Evolutionary conservation across 2,329 filamentous ascomycete genomes (phyloP), one percentile per base, ranked within the genome.

Genomic region (Xylaria sp.): DNA sequence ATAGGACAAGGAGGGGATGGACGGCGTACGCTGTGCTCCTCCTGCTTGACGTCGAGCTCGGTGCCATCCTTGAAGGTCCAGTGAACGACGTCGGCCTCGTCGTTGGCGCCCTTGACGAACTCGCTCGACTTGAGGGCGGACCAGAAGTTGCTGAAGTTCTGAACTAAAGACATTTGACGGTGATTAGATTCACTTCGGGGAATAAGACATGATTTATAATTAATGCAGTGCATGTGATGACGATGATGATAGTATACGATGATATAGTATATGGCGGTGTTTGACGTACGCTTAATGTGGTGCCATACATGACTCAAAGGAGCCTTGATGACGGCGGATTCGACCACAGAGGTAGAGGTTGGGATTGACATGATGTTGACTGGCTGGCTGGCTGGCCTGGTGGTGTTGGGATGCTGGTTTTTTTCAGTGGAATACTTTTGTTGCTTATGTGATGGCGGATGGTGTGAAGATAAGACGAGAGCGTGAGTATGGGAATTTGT

Each of bases 31-130:
- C 88, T 91, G 82, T 92, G 90, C 83, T 92, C 91, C 81, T 93
- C 91, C 82, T 91, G 89, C 87, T 92, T 92, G 73, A 93, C 88
- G 79, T 92, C 90, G 23, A 91, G 81, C 64, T 87, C 85, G 32
- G 86, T 88, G 59, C 89, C 90, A 75, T 93, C 91, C 79, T 89
- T 88, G 84, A 92, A 93, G 23, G 85, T 87, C 90, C 90, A 92
- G 79, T 86, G 86, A 75, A 91, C 86, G 65, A 92, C 81, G 74
- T 92, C 90, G 53, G 90, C 88, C 80, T 92, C 90, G n/a, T 84
- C 79, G 58, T 83, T 87, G 16, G 84, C 79, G 60, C 87, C 89
- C 83, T 91, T 90, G 79, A 90, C 88, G 74, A 83, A 85, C 78
- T 91, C 88, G 78, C 85, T 87, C 77, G 85, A 85, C 71, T 85